Evolutionary conservation across 495 filamentous ascomycete genomes (phyloP).

Genomic region (Cetradonia linearis): DNA sequence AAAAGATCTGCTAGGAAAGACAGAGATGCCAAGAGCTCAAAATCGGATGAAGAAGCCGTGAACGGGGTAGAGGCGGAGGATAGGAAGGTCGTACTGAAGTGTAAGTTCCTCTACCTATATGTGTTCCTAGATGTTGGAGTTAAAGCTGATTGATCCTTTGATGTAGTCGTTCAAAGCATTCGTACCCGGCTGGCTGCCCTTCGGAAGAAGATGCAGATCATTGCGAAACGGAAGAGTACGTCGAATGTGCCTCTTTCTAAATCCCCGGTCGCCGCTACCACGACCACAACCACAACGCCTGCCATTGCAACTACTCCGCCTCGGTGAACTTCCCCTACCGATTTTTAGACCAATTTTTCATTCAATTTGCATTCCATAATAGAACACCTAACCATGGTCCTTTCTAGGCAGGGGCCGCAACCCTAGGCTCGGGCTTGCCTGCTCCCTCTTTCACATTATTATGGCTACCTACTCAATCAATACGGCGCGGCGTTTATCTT

Average conservation of each 20-base stretch:
- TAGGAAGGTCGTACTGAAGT: slow-evolving; percentile 58
- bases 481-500: slow-evolving; percentile 3
- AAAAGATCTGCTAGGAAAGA: slow-evolving; percentile 30
- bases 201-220: slow-evolving; percentile 46
- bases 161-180: slow-evolving; percentile 52
- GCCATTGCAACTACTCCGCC: slow-evolving; percentile 31
- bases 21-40: slow-evolving; percentile 34
- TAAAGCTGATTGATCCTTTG: slow-evolving; percentile 27
- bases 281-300: slow-evolving; percentile 24
- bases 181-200: slow-evolving; percentile 43
- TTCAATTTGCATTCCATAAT: neutral
- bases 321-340: slow-evolving; percentile 12
- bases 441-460: neutral
- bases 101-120: slow-evolving; percentile 38
- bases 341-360: neutral
- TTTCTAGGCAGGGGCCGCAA: neutral
- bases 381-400: neutral
- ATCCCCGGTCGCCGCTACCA: slow-evolving; percentile 15
- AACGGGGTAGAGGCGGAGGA: slow-evolving; percentile 62
- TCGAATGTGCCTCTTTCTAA: slow-evolving; percentile 17
- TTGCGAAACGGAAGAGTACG: slow-evolving; percentile 38
- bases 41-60: slow-evolving; percentile 36
- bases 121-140: slow-evolving; percentile 4
- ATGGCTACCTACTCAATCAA: neutral
- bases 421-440: neutral